These are phyloP conservation scores for Mycena epipterygia DNA, from an alignment of 768 basidiomycete species.

Conservation along the genomic window DNA sequence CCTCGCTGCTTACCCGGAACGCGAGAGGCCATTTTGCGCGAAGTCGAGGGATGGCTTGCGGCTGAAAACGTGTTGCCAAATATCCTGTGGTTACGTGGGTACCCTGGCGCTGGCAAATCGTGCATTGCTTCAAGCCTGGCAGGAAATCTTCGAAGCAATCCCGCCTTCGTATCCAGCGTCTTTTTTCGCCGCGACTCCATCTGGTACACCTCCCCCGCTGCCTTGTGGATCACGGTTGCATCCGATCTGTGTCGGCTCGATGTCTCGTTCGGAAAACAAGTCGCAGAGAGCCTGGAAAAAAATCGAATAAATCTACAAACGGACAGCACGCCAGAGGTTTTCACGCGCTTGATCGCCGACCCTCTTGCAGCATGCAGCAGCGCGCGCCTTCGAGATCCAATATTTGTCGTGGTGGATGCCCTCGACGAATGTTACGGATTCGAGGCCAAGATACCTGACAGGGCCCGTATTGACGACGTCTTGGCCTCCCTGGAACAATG, in stretches of 20 bases:
- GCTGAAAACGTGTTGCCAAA: neutral
- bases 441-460: neutral
- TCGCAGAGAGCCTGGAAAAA: neutral
- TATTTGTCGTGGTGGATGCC: neutral
- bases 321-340: neutral
- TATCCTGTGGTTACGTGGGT: neutral
- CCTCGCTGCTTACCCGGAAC: neutral
- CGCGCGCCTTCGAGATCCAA: neutral
- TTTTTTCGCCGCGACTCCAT: neutral
- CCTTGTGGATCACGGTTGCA: neutral
- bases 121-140: neutral
- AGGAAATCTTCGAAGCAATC: neutral
- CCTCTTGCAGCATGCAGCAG: neutral
- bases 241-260: neutral
- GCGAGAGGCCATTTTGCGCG: neutral
- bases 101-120: neutral
- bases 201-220: neutral
- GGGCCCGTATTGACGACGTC: neutral
- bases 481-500: neutral
- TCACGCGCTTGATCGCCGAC: neutral
- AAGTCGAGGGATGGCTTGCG: neutral
- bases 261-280: neutral
- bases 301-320: neutral
- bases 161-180: neutral
- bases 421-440: neutral